Percentiles rank a stretch among this genome's conserved stretches.
Conservation (phyloP, 495 filamentous ascomycete species). For the Tuber magnatum region DNA sequence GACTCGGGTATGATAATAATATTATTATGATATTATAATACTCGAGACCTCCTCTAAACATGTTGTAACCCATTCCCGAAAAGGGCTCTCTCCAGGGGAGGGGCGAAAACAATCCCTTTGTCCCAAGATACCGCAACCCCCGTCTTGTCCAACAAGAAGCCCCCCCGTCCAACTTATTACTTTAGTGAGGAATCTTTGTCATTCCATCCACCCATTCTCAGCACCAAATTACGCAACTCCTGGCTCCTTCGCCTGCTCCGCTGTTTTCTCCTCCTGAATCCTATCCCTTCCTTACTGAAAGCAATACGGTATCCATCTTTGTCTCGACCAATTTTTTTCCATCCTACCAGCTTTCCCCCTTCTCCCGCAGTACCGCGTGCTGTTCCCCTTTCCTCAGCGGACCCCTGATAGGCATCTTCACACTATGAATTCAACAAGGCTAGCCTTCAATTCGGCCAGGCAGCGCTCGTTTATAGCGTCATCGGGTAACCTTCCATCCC, state of each 20-base stretch:
- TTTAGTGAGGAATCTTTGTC: neutral
- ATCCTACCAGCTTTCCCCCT: neutral
- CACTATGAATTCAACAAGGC: conserved; percentile 47
- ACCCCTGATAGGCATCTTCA: neutral
- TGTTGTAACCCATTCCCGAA: neutral
- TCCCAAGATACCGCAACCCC: neutral
- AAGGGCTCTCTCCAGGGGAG: neutral
- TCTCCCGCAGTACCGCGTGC: neutral
- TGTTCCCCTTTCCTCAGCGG: neutral
- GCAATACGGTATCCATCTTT: neutral
- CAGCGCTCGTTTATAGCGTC: conserved; percentile 49
- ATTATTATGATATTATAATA: too few relatives aligned
- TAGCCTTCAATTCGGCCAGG: conserved; percentile 53
- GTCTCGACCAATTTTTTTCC: neutral
- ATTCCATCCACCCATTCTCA: conserved; percentile 5
- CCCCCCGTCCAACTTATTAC: neutral
- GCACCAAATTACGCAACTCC: neutral
- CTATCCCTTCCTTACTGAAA: neutral
- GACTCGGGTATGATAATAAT: too few relatives aligned
- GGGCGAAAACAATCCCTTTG: neutral
- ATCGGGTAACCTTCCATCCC: conserved; percentile 41
- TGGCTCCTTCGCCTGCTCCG: neutral
- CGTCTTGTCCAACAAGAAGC: neutral
- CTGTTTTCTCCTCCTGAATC: neutral
- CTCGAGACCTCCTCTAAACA: too few relatives aligned